Evolutionary conservation across 495 filamentous ascomycete genomes (phyloP), one percentile per base, ranked within the genome.

Genomic region (Aspergillus incahuasiensis): DNA sequence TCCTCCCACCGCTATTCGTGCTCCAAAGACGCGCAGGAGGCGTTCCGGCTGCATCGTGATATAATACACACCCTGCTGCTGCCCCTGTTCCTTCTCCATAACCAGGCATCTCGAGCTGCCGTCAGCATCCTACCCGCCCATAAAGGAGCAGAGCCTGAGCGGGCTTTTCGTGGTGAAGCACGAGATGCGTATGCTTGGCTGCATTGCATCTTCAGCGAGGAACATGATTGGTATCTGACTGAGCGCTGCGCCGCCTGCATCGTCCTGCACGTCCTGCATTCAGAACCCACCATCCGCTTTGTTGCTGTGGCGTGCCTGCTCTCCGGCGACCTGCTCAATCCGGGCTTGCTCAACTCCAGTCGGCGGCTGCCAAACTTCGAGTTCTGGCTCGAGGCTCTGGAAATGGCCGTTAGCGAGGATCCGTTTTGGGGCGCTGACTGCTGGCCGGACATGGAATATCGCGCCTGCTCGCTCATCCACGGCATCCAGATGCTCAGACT

Each of bases 121-220:
- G 64, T 74, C 32, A 68, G 67, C 13, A 74, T 73, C 2, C 67
- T 82, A 13, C 73, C 74, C 35, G 74, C 65, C 46, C 63, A 66
- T 32, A 76, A 74, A 52, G 70, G 74, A 25, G 71, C 75, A 40
- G 81, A 85, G 53, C 70, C 81, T 15, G 82, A 86, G 58, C 72
- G 80, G n/a, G 82, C 80, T 7, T 85, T 82, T 58, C 68, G 71
- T 12, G 81, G 80, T 2, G 76, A 82, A 43, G 82, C 81, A 12
- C 77, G 82, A 24, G 77, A 78, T 51, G 80, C 82, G 6, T 85
- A 79, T 66, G 66, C 82, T 51, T 86, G 81, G 80, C 69, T 86
- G 43, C 77, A 83, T 58, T 83, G 79, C 68, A 81, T 84, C 48
- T 62, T 84, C 8, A 74, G 60, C 22, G 79, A 82, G 53, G 81